Percentiles rank a stretch among this genome's conserved stretches.
Conservation (phyloP, 192 early-diverging fungal species). For the Rhizoclosmatium globosum region DNA sequence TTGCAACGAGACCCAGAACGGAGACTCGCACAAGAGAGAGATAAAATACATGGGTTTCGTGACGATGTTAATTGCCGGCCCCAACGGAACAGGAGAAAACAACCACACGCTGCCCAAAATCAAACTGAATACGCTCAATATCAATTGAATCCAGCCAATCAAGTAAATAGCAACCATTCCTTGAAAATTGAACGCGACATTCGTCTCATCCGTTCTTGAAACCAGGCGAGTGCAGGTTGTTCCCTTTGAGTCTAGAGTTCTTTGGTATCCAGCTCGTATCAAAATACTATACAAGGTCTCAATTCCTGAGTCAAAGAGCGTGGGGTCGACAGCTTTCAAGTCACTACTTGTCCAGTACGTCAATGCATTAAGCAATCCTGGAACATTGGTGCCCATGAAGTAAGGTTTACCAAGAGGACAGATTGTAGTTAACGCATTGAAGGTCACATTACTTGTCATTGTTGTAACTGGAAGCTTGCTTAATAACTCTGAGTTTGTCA, state of each 20-base stretch:
- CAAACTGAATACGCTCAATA: not conserved
- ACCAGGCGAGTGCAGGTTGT: not conserved
- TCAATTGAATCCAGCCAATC: slow-evolving; percentile 16
- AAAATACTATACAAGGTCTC: slow-evolving; percentile 19
- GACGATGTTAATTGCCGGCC: slow-evolving; percentile 18
- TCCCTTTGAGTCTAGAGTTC: slow-evolving; percentile 14
- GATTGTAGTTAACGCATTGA: slow-evolving; percentile 3
- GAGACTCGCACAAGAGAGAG: slow-evolving; percentile 21
- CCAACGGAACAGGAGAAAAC: slow-evolving; percentile 3
- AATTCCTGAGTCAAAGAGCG: slow-evolving; percentile 18
- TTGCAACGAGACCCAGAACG: slow-evolving; percentile 25
- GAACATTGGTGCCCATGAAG: slow-evolving; percentile 1
- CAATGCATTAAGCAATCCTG: slow-evolving; percentile 13
- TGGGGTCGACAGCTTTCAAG: slow-evolving; percentile 8
- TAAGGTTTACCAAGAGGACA: not conserved
- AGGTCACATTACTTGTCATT: not conserved
- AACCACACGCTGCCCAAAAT: slow-evolving; percentile 20
- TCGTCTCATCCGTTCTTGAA: not conserved
- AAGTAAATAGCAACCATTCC: slow-evolving; percentile 1
- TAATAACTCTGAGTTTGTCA: not conserved
- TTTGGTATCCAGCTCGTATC: slow-evolving; percentile 16
- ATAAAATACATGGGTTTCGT: slow-evolving; percentile 34
- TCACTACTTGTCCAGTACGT: slow-evolving; percentile 25
- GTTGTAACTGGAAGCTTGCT: not conserved
- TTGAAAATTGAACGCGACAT: not conserved